These are phyloP conservation scores for Coniochaeta sp. DNA, from an alignment of 2,329 filamentous ascomycete species.

Conservation along the genomic window DNA sequence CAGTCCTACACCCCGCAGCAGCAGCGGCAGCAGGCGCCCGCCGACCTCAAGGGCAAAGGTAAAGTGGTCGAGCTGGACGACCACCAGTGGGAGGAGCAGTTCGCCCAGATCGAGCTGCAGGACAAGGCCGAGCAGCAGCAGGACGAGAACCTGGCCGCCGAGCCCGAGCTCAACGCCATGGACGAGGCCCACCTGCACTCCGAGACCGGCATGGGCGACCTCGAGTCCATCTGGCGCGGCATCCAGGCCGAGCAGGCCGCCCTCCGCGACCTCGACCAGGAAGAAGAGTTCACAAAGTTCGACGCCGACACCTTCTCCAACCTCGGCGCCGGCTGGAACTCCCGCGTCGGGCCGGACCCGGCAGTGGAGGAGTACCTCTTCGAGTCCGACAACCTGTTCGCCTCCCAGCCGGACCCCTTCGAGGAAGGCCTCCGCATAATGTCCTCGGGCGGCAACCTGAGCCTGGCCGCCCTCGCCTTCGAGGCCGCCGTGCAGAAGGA, in stretches of 20 bases:
- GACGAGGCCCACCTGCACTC: conserved; percentile 60
- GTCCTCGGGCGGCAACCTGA: conserved; percentile 88
- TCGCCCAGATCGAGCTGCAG: conserved; percentile 74
- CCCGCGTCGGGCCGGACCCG: conserved; percentile 60
- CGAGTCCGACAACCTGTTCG: conserved; percentile 88
- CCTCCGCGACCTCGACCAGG: conserved; percentile 64
- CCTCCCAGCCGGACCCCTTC: conserved; percentile 68
- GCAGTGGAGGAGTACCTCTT: conserved; percentile 87
- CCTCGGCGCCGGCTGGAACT: conserved; percentile 59
- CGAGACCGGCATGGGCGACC: conserved; percentile 74
- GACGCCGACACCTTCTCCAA: conserved; percentile 40
- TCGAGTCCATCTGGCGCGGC: conserved; percentile 82
- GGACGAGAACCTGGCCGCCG: conserved; percentile 65
- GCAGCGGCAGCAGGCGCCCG: conserved; percentile 31
- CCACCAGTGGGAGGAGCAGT: conserved; percentile 92
- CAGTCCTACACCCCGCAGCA: conserved; percentile 20
- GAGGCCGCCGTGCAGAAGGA: conserved; percentile 93
- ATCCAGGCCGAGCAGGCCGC: conserved; percentile 70
- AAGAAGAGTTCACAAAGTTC: conserved; percentile 62
- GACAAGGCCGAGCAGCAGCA: conserved; percentile 45
- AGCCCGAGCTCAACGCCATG: conserved; percentile 81
- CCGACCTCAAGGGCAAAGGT: conserved; percentile 68
- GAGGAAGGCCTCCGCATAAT: conserved; percentile 91
- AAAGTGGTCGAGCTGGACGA: conserved; percentile 94
- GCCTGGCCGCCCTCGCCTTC: conserved; percentile 86